phyloP scores from a whole-genome alignment of 2,329 filamentous ascomycete species.

The Stenocarpella maydis region DNA sequence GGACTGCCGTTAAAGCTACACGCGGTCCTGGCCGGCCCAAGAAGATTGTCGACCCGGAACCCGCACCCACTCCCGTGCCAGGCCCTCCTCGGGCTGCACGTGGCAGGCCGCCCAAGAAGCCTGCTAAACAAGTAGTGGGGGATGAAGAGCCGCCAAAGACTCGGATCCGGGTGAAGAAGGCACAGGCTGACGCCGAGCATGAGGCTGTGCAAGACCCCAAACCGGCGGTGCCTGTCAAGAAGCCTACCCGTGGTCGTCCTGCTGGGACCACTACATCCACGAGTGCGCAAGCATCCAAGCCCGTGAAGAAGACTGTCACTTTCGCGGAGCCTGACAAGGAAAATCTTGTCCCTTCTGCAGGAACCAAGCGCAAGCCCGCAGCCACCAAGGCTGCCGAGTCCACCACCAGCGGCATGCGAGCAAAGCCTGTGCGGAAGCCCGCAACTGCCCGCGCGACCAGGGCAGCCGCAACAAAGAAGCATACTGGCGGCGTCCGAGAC shows the following conservation, averaged over 20 bases:
- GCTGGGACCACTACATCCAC: conserved; percentile 47
- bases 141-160: conserved; percentile 41
- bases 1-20: conserved; percentile 49
- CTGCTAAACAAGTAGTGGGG: conserved; percentile 38
- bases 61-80: conserved; percentile 38
- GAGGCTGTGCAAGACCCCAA: conserved; percentile 41
- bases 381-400: conserved; percentile 46
- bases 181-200: conserved; percentile 39
- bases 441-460: conserved; percentile 42
- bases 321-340: conserved; percentile 73
- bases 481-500: conserved; percentile 44
- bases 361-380: conserved; percentile 46
- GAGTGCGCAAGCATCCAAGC: conserved; percentile 49
- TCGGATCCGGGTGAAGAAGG: conserved; percentile 42
- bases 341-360: conserved; percentile 57
- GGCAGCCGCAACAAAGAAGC: conserved; percentile 43
- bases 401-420: conserved; percentile 49
- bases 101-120: conserved; percentile 45
- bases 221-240: conserved; percentile 46
- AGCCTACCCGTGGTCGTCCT: conserved; percentile 47
- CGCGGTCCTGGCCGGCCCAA: conserved; percentile 57
- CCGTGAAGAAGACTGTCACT: conserved; percentile 68
- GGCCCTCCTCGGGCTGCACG: conserved; percentile 38
- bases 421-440: conserved; percentile 59
- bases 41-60: conserved; percentile 45